Percentiles rank a stretch among this genome's conserved stretches.
Evolutionary conservation across 768 basidiomycete species (phyloP).

Genomic region (Collybia sordida): DNA sequence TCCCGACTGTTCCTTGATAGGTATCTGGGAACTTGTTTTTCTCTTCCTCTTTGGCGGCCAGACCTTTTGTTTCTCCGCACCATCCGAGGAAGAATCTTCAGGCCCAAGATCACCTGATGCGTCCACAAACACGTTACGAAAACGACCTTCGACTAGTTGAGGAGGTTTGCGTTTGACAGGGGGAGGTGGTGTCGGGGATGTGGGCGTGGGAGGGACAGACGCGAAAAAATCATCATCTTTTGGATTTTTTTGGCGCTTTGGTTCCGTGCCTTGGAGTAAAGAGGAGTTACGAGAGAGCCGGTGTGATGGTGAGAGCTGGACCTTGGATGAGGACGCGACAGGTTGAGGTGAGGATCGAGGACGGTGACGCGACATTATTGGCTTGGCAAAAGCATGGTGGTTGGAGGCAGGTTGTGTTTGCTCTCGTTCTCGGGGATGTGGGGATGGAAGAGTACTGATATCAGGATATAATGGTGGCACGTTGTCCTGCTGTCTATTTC

Average conservation of each 20-base stretch:
- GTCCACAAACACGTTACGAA: slow-evolving; percentile 22
- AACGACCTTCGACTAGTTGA: slow-evolving; percentile 28
- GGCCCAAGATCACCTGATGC: slow-evolving; percentile 3
- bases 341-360: slow-evolving; percentile 8
- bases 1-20: too few species aligned
- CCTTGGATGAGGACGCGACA: slow-evolving; percentile 14
- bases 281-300: background rate
- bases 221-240: slow-evolving; percentile 15
- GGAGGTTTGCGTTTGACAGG: slow-evolving; percentile 5
- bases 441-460: slow-evolving; percentile 7
- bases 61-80: slow-evolving; percentile 1
- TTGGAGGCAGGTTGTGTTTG: background rate
- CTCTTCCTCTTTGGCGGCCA: slow-evolving; percentile 26
- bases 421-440: background rate
- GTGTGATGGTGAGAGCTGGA: slow-evolving; percentile 6
- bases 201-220: slow-evolving; percentile 1
- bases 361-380: background rate
- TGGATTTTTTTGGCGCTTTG: background rate
- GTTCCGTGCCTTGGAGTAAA: background rate
- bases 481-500: too few species aligned
- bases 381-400: background rate
- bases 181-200: slow-evolving; percentile 1
- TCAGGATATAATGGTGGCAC: slow-evolving; percentile 4
- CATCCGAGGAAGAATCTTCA: slow-evolving; percentile 12
- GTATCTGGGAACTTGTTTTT: background rate